A percentile compares a stretch with the other conserved stretches of the same genome.
Conservation (phyloP, 495 filamentous ascomycete species). For the Delitschia confertaspora region DNA sequence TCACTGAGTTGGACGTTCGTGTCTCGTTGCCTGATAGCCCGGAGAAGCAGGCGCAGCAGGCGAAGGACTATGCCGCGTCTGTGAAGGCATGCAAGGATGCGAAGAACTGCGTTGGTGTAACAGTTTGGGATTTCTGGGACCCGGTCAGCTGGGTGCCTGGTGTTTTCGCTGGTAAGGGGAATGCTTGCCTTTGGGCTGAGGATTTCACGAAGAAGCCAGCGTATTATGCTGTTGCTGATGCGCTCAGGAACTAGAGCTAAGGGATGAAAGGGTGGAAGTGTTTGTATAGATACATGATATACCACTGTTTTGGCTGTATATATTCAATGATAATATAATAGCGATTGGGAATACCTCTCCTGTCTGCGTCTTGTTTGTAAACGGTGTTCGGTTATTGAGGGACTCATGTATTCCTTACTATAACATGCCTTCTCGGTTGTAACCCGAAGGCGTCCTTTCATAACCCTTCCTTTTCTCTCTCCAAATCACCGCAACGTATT, state of each 20-base stretch:
- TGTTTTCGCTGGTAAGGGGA: conserved; percentile 29
- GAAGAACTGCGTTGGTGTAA: conserved; percentile 56
- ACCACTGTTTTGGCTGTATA: too few relatives aligned
- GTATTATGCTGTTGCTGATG: conserved; percentile 18
- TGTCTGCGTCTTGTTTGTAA: too few relatives aligned
- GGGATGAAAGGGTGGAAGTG: neutral
- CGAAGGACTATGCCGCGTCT: conserved; percentile 47
- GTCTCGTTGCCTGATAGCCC: conserved; percentile 33
- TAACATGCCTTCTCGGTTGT: too few relatives aligned
- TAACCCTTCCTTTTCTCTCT: too few relatives aligned
- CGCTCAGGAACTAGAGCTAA: conserved; percentile 10
- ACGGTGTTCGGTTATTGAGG: too few relatives aligned
- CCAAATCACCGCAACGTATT: too few relatives aligned
- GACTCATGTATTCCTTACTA: too few relatives aligned
- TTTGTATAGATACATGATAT: too few relatives aligned
- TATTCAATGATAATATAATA: too few relatives aligned
- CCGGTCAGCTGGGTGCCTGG: conserved; percentile 31
- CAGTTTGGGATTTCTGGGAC: conserved; percentile 58
- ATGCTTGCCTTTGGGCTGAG: conserved; percentile 24
- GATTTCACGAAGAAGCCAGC: conserved; percentile 25
- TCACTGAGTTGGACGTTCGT: conserved; percentile 56
- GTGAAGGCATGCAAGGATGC: conserved; percentile 52
- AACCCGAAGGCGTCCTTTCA: too few relatives aligned
- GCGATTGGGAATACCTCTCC: too few relatives aligned
- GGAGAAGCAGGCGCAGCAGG: conserved; percentile 48